Conservation (phyloP, 1,284 basidiomycete genomes). For the Ceratobasidium theobromae region DNA sequence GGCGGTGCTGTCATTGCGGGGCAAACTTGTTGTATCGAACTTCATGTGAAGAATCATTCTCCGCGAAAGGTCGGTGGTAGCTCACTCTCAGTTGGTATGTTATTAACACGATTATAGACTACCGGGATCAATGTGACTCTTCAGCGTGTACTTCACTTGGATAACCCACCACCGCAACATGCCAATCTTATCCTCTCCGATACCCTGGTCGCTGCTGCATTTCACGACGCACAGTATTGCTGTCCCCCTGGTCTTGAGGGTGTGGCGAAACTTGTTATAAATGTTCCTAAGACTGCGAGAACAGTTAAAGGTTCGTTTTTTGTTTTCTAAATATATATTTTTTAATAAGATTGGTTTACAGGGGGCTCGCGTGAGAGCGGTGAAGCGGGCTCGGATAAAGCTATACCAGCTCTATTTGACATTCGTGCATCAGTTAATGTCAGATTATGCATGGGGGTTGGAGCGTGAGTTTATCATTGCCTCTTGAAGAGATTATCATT, state of each 20-base stretch:
- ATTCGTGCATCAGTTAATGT: constrained; percentile 58
- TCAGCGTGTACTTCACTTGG: constrained; percentile 59
- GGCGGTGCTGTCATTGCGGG: constrained; percentile 65
- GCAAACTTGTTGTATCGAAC: constrained; percentile 64
- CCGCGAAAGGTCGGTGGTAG: constrained; percentile 59
- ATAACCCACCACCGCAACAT: constrained; percentile 48
- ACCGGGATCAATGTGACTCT: constrained; percentile 61
- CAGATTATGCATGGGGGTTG: constrained; percentile 62
- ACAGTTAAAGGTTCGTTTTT: constrained; percentile 53
- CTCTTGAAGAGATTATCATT: not conserved
- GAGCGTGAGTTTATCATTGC: constrained; percentile 56
- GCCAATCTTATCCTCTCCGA: constrained; percentile 58
- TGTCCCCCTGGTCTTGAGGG: constrained; percentile 71
- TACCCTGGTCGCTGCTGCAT: constrained; percentile 64
- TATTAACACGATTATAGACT: constrained; percentile 51
- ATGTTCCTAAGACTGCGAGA: constrained; percentile 63
- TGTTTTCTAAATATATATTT: not conserved
- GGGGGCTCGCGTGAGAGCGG: constrained; percentile 49
- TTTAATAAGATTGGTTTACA: constrained; percentile 44
- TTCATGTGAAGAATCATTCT: constrained; percentile 77
- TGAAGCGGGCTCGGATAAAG: constrained; percentile 41
- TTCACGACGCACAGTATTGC: constrained; percentile 67
- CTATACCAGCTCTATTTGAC: constrained; percentile 54
- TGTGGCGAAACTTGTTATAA: constrained; percentile 70
- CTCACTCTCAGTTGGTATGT: not conserved